A percentile compares a stretch with the other conserved stretches of the same genome.
phyloP scores from a whole-genome alignment of 345 rosid genomes.

The Salix dunnii region DNA sequence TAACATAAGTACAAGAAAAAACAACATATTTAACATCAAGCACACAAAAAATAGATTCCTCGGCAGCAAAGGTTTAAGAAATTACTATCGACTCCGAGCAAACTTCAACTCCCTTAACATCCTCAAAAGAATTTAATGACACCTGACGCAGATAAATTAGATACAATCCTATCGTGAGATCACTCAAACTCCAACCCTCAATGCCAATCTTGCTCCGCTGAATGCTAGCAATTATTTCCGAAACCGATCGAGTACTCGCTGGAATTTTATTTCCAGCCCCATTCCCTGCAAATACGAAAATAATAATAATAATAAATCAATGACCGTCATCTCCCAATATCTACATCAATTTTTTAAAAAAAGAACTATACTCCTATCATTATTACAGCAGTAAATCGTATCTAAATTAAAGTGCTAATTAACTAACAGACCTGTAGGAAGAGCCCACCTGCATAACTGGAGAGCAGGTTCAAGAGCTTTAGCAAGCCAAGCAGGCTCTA shows the following conservation, averaged over 20 bases:
- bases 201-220: conserved; percentile 83
- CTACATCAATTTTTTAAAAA: not conserved
- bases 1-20: conserved; percentile 7
- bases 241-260: conserved; percentile 56
- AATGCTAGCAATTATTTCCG: conserved; percentile 79
- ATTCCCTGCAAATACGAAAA: conserved; percentile 39
- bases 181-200: conserved; percentile 93
- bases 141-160: conserved; percentile 88
- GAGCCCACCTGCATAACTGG: conserved; percentile 71
- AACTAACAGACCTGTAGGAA: conserved; percentile 56
- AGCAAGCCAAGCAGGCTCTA: conserved; percentile 76
- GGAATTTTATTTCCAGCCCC: conserved; percentile 43
- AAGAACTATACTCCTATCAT: not conserved
- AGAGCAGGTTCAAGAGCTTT: conserved; percentile 78
- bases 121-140: conserved; percentile 58
- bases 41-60: not conserved
- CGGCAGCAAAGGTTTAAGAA: conserved; percentile 12
- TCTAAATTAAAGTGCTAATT: no score
- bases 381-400: not conserved
- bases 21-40: not conserved
- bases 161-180: conserved; percentile 85
- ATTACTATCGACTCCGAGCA: conserved; percentile 56
- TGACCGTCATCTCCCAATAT: conserved; percentile 9
- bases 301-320: not conserved
- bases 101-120: conserved; percentile 67